Base-by-base conservation (phyloP, 2,329 filamentous ascomycete genomes). In the Epichloe sp. region DNA sequence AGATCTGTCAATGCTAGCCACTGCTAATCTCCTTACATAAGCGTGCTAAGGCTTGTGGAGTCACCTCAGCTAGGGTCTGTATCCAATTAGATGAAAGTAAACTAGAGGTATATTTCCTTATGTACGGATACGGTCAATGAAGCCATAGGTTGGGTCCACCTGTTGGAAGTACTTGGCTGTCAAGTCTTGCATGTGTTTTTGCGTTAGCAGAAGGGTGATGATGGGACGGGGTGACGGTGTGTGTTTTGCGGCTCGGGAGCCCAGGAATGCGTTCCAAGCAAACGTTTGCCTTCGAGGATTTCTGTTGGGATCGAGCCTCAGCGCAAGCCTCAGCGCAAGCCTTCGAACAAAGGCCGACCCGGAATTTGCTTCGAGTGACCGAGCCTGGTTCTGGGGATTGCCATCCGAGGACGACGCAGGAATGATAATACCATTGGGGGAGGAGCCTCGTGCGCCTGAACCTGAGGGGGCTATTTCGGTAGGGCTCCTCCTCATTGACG, bases 301-400 rank as follows among this genome's bases (percentile, higher is more conserved):
- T 56, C 71, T 72, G 4, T 70, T 70, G 0, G 76, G 72, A 57
- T 80, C 76, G 19, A 79, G 66, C 43, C 71, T 69, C 43, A 78
- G 65, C 0, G 73, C 77, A 37, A 79, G 66, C 43, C 71, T 69
- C 43, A 78, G 65, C 0, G 73, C 77, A 37, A 80, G 62, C 21
- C 71, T 68, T 50, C 76, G 65, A 8, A 78, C 70, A 58, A 80
- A 80, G 0, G 76, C 75, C 0, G 77, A 73, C 0, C 76, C 76
- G 0, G 76, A 79, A 54, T 80, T 80, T 37, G 74, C 77, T 55
- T 80, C 46, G 6, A 50, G 47, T 5, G 51, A 52, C 26, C 38
- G 40, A 40, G 74, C 5, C 65, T 65, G 43, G 69, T 58, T 60
- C 8, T 57, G 58, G 1, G 59, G 58, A 47, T 48, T 55, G 15